A percentile compares a stretch with the other conserved stretches of the same genome.
Evolutionary conservation across 192 early-diverging fungal genomes (phyloP).

Genomic region (Globomyces pollinis-pini): DNA sequence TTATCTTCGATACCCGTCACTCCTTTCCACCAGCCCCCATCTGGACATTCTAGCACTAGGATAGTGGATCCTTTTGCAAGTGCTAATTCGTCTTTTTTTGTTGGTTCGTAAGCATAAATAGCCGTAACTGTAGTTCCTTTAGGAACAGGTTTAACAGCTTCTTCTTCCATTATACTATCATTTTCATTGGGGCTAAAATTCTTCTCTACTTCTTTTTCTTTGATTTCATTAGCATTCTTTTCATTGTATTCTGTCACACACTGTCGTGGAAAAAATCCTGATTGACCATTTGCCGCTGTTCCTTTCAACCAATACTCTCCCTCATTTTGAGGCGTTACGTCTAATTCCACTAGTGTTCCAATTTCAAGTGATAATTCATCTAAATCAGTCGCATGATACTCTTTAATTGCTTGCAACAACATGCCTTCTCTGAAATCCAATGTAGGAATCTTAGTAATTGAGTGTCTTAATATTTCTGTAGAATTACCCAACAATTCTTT

Average conservation of each 20-base stretch:
- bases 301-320: constrained; percentile 38
- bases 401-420: constrained; percentile 10
- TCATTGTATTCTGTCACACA: constrained; percentile 18
- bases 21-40: constrained; percentile 54
- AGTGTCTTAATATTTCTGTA: no score
- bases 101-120: constrained; percentile 17
- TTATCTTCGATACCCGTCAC: constrained; percentile 39
- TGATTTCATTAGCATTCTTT: background rate
- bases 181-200: no score
- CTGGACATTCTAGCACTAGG: constrained; percentile 42
- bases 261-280: constrained; percentile 38
- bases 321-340: constrained; percentile 18
- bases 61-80: constrained; percentile 32
- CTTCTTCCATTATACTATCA: no score
- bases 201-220: constrained; percentile 7
- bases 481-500: no score
- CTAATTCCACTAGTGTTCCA: constrained; percentile 37
- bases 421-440: background rate
- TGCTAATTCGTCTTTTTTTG: constrained; percentile 45
- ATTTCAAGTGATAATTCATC: constrained; percentile 37
- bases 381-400: constrained; percentile 18
- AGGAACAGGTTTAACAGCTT: constrained; percentile 23
- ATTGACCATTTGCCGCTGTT: constrained; percentile 35
- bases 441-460: no score
- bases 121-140: constrained; percentile 37